Percentiles rank a stretch among this genome's conserved stretches.
Conservation (phyloP, 768 basidiomycete genomes). For the Tylopilus sp. region DNA sequence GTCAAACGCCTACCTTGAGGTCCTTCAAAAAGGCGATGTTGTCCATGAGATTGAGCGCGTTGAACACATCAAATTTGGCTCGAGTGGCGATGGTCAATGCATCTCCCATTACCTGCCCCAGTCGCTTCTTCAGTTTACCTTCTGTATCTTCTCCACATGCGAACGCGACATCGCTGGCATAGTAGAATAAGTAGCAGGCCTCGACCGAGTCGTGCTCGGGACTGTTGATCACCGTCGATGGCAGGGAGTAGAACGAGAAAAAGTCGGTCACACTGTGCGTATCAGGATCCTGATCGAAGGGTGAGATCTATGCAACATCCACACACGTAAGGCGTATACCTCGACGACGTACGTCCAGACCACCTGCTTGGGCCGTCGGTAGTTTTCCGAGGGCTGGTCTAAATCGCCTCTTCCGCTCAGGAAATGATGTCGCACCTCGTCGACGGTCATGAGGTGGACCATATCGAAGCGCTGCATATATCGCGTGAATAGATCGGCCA, state of each 20-base stretch:
- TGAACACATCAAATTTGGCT: constrained; percentile 94
- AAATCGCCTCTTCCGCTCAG: constrained; percentile 71
- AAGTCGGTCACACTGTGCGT: constrained; percentile 89
- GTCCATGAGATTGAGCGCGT: constrained; percentile 93
- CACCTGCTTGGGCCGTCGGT: constrained; percentile 73
- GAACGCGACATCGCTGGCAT: constrained; percentile 79
- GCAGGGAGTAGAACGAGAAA: constrained; percentile 95
- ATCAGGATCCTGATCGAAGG: constrained; percentile 86
- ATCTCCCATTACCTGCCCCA: constrained; percentile 73
- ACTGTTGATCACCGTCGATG: constrained; percentile 85
- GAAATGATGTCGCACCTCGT: constrained; percentile 85
- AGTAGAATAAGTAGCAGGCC: constrained; percentile 95
- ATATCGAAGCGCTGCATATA: constrained; percentile 89
- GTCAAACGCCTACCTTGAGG: constrained; percentile 58
- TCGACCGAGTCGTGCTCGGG: constrained; percentile 72
- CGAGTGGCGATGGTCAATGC: constrained; percentile 77
- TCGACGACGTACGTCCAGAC: constrained; percentile 97
- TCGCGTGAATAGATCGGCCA: constrained; percentile 63
- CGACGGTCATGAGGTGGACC: constrained; percentile 65
- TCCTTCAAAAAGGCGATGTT: constrained; percentile 80
- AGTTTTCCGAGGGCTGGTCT: constrained; percentile 34
- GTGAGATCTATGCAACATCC: too few species aligned
- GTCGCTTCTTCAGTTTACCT: constrained; percentile 59
- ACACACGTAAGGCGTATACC: too few species aligned
- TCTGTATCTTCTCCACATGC: constrained; percentile 58